Evolutionary conservation across 306 rosid genomes (phyloP).

Genomic region (Sesbania bispinosa): DNA sequence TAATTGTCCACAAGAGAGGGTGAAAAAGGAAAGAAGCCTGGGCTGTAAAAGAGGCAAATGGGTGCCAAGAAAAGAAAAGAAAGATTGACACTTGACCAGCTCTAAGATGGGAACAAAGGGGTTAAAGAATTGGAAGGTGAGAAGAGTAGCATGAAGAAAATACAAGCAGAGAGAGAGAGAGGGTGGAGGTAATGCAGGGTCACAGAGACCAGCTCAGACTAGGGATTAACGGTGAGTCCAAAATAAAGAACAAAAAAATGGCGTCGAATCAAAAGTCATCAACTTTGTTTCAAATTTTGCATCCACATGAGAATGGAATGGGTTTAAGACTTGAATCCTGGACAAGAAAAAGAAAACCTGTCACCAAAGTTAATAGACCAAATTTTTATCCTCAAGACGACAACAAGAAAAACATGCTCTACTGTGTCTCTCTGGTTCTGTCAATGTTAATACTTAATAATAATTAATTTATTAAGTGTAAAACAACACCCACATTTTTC

Average conservation of each 20-base stretch:
- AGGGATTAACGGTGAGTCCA: conserved; percentile 12
- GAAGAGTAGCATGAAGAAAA: neutral
- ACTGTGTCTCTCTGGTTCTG: no score
- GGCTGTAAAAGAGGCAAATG: neutral
- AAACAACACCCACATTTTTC: no score
- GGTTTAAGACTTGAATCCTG: neutral
- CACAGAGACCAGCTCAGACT: neutral
- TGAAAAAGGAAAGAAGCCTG: no score
- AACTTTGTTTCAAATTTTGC: conserved; percentile 4
- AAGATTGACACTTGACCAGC: neutral
- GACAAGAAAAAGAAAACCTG: neutral
- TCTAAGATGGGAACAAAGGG: neutral
- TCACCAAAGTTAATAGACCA: neutral
- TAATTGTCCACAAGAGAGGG: no score
- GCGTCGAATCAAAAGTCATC: neutral
- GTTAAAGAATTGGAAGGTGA: neutral
- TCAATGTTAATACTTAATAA: no score
- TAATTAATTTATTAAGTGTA: no score
- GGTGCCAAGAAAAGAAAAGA: neutral
- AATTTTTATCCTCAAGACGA: no score
- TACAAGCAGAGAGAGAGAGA: neutral
- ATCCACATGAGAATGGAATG: neutral
- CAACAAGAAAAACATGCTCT: no score
- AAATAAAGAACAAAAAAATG: neutral
- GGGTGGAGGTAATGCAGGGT: conserved; percentile 1